Base-by-base conservation (phyloP, 2,329 filamentous ascomycete species). In the Ascochyta koolunga region DNA sequence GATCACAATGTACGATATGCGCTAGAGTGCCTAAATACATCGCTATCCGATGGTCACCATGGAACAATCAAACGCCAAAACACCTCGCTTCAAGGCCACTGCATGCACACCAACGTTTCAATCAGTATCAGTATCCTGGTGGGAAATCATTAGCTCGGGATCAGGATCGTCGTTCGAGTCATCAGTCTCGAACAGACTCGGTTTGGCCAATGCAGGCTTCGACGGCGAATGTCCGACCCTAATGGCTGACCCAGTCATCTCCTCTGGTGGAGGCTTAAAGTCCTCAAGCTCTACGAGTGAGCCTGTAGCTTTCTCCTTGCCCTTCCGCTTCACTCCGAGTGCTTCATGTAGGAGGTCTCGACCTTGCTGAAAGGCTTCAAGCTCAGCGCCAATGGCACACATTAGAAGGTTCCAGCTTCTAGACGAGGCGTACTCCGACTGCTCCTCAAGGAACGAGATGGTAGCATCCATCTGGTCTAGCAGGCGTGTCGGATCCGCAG, bases 361-460 rank as follows among this genome's bases (percentile, higher is more conserved):
- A 1, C 86, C 86, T 64, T 87, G 83, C 27, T 76, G 77, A 56
- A 90, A 86, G 2, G 87, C 87, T 54, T 88, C 86, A 1, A 89
- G 68, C 69, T 91, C 90, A 0, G 90, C 89, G 0, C 89, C 88
- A 29, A 93, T 86, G 10, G 89, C 89, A 45, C 85, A 89, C 4
- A 92, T 86, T 16, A 93, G 78, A 15, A 93, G 76, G 51, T 88
- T 92, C 89, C 90, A 93, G 15, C 82, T 80, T 51, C 83, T 83
- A 1, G 79, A 76, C 56, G 89, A 84, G 0, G 87, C 87, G 2
- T 81, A 67, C 1, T 79, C 75, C 22, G 86, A 65, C 18, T 82
- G 80, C 15, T 78, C 73, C 47, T 86, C 80, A 4, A 93, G 73
- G 2, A 82, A 80, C 0, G 66, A 62, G 11, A 88, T 80, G 4